These are phyloP conservation scores for Candida sojae DNA, from an alignment of 1,139 yeast genomes.

Conservation along the genomic window DNA sequence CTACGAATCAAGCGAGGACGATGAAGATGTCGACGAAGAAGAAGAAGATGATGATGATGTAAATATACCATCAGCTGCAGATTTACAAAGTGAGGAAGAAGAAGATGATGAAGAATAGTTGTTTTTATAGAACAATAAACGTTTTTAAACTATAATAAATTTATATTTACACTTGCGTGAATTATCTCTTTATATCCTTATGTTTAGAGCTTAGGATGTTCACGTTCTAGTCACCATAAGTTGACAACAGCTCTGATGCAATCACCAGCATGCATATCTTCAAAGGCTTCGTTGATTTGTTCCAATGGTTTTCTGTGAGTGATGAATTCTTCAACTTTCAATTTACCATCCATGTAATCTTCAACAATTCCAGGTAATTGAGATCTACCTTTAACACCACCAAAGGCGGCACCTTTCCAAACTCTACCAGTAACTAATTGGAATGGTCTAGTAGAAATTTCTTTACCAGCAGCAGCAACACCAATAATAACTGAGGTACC, in stretches of 20 bases:
- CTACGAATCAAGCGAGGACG: slow-evolving; percentile 18
- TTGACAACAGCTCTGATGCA: slow-evolving; percentile 90
- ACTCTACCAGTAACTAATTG: slow-evolving; percentile 98
- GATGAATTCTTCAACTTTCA: slow-evolving; percentile 93
- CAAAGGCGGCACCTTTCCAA: slow-evolving; percentile 98
- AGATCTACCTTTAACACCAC: slow-evolving; percentile 97
- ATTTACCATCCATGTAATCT: slow-evolving; percentile 76
- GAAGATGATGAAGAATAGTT: slow-evolving; percentile 2
- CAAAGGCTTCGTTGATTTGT: slow-evolving; percentile 85
- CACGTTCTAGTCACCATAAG: slow-evolving; percentile 24
- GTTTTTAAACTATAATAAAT: not conserved
- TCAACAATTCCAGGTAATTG: slow-evolving; percentile 91
- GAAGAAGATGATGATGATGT: slow-evolving; percentile 24
- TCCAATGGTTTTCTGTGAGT: slow-evolving; percentile 83
- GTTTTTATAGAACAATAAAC: slow-evolving; percentile 5
- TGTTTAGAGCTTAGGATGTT: slow-evolving; percentile 8
- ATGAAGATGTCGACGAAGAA: slow-evolving; percentile 25
- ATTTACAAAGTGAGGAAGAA: slow-evolving; percentile 24
- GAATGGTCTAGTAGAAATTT: slow-evolving; percentile 96
- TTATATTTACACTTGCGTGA: not conserved
- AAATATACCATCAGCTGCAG: slow-evolving; percentile 11
- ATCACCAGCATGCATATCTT: slow-evolving; percentile 91
- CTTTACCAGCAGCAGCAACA: slow-evolving; percentile 98
- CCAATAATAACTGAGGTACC: slow-evolving; percentile 94
- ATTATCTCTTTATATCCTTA: no score